Evolutionary conservation across 2,329 filamentous ascomycete genomes (phyloP), one percentile per base, ranked within the genome.

Genomic region (Byssothecium circinans): DNA sequence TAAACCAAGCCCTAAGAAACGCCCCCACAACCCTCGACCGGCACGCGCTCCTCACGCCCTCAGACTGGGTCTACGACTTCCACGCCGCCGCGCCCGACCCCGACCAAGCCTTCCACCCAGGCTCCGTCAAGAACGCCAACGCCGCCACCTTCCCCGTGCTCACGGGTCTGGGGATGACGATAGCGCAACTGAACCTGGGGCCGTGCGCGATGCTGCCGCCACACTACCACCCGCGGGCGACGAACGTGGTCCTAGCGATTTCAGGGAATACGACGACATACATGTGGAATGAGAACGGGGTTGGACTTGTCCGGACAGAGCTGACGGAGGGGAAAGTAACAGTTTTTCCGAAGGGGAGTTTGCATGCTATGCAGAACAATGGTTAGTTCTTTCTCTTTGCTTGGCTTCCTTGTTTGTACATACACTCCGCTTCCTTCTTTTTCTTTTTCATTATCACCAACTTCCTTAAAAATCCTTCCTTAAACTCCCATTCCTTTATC

Each of bases 211-310:
- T 80, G 73, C 67, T 81, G 14, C 75, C 77, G 12, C 74, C 76
- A 4, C 78, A 80, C 56, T 67, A 73, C 19, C 79, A 81, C 51
- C 75, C 76, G 1, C 69, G 78, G 6, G 79, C 75, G 2, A 69
- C 71, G 18, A 81, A 81, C 52, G 71, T 74, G 30, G 78, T 80
- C 11, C 71, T 79, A 5, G 72, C 74, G 0, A 64, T 78, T 17
- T 61, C 65, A 15, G 78, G 78, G n/a, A 76, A 72, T 32, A 79
- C 75, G 5, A 74, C 73, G 34, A 80, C 76, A 8, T 80, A 71
- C 58, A 80, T 80, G 76, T 71, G 75, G 35, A 68, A 74, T 43
- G 78, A 81, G 61, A 81, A 81, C 47, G 78, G 77, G 2, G 77
- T 75, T 0, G 64, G 65, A 8, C 65, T 72, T 1, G 68, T 80